Conservation (phyloP, 352 stramenopile genomes). For the Phytophthora lateralis region DNA sequence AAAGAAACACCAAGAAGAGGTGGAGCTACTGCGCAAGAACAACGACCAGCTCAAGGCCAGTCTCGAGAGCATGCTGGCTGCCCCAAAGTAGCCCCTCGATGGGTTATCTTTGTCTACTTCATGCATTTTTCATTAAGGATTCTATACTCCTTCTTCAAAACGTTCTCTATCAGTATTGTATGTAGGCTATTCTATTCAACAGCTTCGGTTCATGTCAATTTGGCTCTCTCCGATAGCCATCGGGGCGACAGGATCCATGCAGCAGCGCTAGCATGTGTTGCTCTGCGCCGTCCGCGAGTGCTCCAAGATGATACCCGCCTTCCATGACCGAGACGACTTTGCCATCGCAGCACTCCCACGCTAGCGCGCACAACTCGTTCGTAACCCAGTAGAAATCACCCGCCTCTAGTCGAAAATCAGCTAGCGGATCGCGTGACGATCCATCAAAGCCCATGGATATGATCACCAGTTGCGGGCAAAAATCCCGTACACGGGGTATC, state of each 20-base stretch:
- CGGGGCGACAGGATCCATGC: slow-evolving; percentile 39
- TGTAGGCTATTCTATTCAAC: not conserved
- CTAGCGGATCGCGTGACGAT: slow-evolving; percentile 51
- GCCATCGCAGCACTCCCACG: slow-evolving; percentile 49
- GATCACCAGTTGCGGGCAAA: slow-evolving; percentile 84
- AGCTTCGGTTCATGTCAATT: slow-evolving; percentile 7
- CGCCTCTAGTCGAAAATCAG: slow-evolving; percentile 46
- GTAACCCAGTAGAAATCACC: slow-evolving; percentile 71
- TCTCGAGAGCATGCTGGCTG: slow-evolving; percentile 82
- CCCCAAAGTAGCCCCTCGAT: slow-evolving; percentile 52
- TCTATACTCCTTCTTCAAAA: slow-evolving; percentile 11
- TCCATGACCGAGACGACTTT: slow-evolving; percentile 64
- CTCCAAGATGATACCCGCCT: slow-evolving; percentile 57
- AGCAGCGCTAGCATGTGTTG: slow-evolving; percentile 53
- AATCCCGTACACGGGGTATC: slow-evolving; percentile 46
- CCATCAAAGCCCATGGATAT: slow-evolving; percentile 89
- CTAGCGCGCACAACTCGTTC: slow-evolving; percentile 40
- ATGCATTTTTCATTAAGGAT: slow-evolving; percentile 16
- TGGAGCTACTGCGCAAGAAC: slow-evolving; percentile 83
- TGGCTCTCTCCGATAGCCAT: slow-evolving; percentile 17
- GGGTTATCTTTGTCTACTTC: slow-evolving; percentile 14
- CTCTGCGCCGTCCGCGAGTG: slow-evolving; percentile 55
- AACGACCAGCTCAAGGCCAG: slow-evolving; percentile 93
- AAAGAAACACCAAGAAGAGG: slow-evolving; percentile 88
- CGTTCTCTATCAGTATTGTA: slow-evolving; percentile 13